Base-by-base conservation (phyloP, 306 rosid species). In the Trifolium fragiferum region DNA sequence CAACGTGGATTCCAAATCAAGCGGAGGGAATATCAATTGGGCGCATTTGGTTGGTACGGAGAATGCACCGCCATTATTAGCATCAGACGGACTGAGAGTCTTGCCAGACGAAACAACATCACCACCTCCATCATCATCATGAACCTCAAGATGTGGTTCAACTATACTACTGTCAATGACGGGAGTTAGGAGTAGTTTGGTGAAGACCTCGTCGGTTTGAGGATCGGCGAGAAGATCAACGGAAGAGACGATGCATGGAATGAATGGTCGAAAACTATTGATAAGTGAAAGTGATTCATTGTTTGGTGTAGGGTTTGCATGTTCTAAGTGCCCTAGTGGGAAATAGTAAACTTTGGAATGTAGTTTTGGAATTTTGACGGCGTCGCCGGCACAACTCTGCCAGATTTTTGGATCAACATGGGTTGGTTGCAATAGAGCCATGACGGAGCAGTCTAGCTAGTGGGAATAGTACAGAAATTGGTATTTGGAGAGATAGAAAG, bases 31-130 rank as follows among this genome's bases (percentile, higher is more conserved):
- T 13, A 92, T 79, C 2, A 84, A 69, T 8, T 86, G 89, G 0
- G 93, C 97, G 27, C 93, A 89, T 10, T 19, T 3, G 14, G 12
- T 1, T 8, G 59, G 59, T 19, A 19, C 1, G 7, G 59, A 87
- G 59, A 92, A 92, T 2, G 92, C 92, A 0, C 96, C 93, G 5
- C 98, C 93, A 50, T 90, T 90, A 63, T 90, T 87, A 6, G 97
- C 92, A 18, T 92, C 97, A 0, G 97, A 92, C 0, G 82, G 79
- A 3, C 90, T 90, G 8, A 90, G 82, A 82, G 83, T 53, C 87
- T 92, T 92, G 0, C 82, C 80, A 68, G 72, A 92, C 3, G 92
- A 81, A 0, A 57, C 79, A 5, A 88, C 46, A 41, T 15, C 37
- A 30, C 82, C 78, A 1, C 30, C 72, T 0, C 79, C 66, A 8